Base-by-base conservation (phyloP, 2,329 filamentous ascomycete genomes). In the Blastomyces silverae region DNA sequence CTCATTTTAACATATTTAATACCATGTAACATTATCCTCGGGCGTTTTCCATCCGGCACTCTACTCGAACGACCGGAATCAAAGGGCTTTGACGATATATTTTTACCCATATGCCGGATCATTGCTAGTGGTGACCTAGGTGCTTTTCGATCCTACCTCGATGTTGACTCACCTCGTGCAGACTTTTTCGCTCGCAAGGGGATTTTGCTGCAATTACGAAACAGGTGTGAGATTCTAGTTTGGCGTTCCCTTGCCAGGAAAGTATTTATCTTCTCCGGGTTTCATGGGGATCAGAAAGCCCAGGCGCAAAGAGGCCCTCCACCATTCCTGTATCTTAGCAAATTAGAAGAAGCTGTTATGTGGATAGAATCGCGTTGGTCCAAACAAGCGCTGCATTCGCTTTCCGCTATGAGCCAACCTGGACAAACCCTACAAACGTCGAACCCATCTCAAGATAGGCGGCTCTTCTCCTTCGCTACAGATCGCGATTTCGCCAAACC, bases 1-100 rank as follows among this genome's bases (percentile, higher is more conserved):
- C 81, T 88, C 63, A 92, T 97, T 66, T 85, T 97, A 48, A 89
- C 89, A 55, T 93, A 92, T 74, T 85, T 97, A 50, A 87, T 96
- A 65, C 85, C 91, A 0, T 84, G 87, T 70, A 96, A 96, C 73
- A 82, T 97, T 64, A 86, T 96, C 48, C 82, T 96, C 58, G 93
- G 92, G 28, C 87, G 91, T 39, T 91, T 97, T 69, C 92, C 93
- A 0, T 89, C 88, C 0, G 72, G 79, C 10, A 66, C 75, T 2
- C 83, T 96, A 0, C 84, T 95, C 56, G 79, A 83, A 50, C 84
- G 88, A 0, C 88, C 89, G 2, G 91, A 94, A 77, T 87, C 90
- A 15, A 76, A 79, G 64, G 83, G 83, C 0, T 79, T 95, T 28
- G 81, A 80, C 0, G 80, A 85, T 28, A 82, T 87, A 60, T 97